Evolutionary conservation across 345 rosid species (phyloP), one percentile per base, ranked within the genome.

Genomic region (Camelina laxa): DNA sequence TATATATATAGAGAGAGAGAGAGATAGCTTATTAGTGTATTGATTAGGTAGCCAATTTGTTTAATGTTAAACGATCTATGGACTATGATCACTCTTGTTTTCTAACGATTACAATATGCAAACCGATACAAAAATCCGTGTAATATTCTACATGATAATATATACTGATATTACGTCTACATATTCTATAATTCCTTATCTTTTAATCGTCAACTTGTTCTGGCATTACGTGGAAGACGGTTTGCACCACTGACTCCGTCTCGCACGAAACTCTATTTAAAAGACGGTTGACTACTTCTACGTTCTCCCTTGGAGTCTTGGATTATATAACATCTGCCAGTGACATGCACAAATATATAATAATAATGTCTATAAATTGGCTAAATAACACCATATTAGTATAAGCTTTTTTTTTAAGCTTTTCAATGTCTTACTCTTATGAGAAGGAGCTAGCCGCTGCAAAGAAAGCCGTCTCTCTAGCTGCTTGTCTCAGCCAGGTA

Each of bases 391-490:
- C 27, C 41, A 69, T n/a, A 31, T 19, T 58, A 17, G 31, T 6
- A 45, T 39, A 41, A 61, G 14, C 14, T 20, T 33, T 19, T 16
- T 11, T 1, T 53, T 55, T 17, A 22, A 54, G 53, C 6, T 19
- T 69, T 60, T 3, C 42, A 33, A 76, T 78, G 77, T 50, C 74
- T 42, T 66, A 58, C 5, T 50, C 74, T 42, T 66, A 58, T 8
- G 81, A 51, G 17, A 78, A 72, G 3, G 81, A 78, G 73, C 16
- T 72, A 58, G 58, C 50, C 47, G 81, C 77, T 59, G 81, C 81
- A 66, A 91, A 85, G 87, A 91, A 84, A 70, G 98, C 95, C 3
- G 93, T 84, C 30, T 80, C 87, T 53, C 80, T 94, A 35, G 96
- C 98, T 76, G 87, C 97, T 80, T 84, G 84, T 62, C 96, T 94